These are phyloP conservation scores for Tetrahymena elliotti DNA, from an alignment of 73 alveolate genomes.

Conservation along the genomic window DNA sequence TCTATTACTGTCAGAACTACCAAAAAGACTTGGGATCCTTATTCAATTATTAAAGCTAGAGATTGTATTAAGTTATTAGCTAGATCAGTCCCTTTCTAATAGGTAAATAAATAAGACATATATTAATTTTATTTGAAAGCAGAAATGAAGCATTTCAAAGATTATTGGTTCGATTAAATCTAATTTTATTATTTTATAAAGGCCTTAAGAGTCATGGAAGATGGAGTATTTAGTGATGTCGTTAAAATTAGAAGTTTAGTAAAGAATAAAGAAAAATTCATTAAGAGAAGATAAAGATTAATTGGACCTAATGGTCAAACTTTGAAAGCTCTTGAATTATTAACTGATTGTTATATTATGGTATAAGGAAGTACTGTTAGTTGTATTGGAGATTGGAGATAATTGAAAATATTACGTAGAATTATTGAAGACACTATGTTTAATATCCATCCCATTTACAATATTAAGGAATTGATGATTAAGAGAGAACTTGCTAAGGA, in stretches of 20 bases:
- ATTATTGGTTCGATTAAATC: background rate
- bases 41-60: conserved; percentile 94
- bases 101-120: conserved; percentile 58
- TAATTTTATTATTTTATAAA: background rate
- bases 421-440: conserved; percentile 91
- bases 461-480: conserved; percentile 94
- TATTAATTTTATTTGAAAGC: background rate
- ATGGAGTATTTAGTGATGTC: conserved; percentile 91
- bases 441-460: conserved; percentile 95
- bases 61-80: conserved; percentile 95
- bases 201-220: conserved; percentile 43
- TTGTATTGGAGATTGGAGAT: conserved; percentile 93
- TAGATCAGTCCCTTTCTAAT: conserved; percentile 95
- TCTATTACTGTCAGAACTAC: conserved; percentile 98
- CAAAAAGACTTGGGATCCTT: conserved; percentile 97
- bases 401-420: conserved; percentile 80
- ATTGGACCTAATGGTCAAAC: conserved; percentile 99
- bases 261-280: conserved; percentile 91
- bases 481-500: conserved; percentile 95
- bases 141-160: background rate
- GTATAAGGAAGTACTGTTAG: conserved; percentile 99
- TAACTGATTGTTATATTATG: conserved; percentile 90
- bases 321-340: conserved; percentile 87
- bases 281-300: conserved; percentile 96
- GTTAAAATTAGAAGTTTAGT: conserved; percentile 93